Evolutionary conservation across 1,284 basidiomycete species (phyloP), one percentile per base, ranked within the genome.

Genomic region (Chondrostereum purpureum): DNA sequence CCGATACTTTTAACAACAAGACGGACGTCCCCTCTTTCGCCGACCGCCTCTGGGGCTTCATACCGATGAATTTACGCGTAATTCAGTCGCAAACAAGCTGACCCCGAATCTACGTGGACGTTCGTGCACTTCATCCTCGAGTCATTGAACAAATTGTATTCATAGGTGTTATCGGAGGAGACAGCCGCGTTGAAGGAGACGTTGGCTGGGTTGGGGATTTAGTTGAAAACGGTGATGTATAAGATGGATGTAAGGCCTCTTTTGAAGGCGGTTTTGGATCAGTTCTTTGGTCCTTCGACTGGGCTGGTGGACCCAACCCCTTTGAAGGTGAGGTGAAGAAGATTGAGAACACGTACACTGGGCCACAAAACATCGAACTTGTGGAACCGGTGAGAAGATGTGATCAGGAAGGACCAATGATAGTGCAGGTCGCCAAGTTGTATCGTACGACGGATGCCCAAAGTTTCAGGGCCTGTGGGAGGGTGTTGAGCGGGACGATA

Each of bases 71-170:
- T 83, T 88, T 43, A 76, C 73, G 12, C 83, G 92, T 52, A 93
- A 64, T 99, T 99, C 63, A 85, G 83, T 5, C 81, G 92, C 44
- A 92, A 89, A 58, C 80, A 83, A 19, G 69, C 78, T 1, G 90
- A 94, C 53, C 81, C 89, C 0, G 91, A 93, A 58, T 75, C 82
- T 24, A 80, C 80, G 50, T 79, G 96, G 31, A 84, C 88, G 34
- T 99, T 99, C 59, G 91, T 97, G 23, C 89, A 97, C 60, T 99
- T 99, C 65, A 86, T 99, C 55, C 72, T 99, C 53, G 92, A 95
- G 53, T 96, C 96, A 10, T 66, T 99, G 41, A 99, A 99, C 75
- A 99, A 99, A 70, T 77, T 99, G 24, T 99, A 99, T 67, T 92
- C 88, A 49, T 77, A 92, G 62, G 96, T 98, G 2, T 68, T 99